Percentiles rank a stretch among this genome's conserved stretches.
These are phyloP conservation scores for Kwoniella sp. DNA, from an alignment of 768 basidiomycete species.

Conservation along the genomic window DNA sequence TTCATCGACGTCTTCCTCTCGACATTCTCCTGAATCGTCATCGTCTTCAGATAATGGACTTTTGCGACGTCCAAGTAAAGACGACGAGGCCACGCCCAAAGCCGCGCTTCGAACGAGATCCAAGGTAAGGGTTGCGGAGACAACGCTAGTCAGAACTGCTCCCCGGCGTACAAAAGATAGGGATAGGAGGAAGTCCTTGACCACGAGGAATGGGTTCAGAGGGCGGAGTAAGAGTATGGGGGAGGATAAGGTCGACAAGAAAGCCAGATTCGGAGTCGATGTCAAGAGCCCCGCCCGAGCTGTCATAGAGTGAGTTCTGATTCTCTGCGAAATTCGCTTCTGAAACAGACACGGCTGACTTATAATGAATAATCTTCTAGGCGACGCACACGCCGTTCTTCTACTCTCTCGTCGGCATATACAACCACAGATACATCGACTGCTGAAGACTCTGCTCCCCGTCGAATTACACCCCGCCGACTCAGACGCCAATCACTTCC, in stretches of 20 bases:
- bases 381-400: slow-evolving; percentile 29
- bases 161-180: slow-evolving; percentile 20
- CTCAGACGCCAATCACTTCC: slow-evolving; percentile 18
- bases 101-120: slow-evolving; percentile 31
- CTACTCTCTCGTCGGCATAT: slow-evolving; percentile 41
- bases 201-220: slow-evolving; percentile 7
- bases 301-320: slow-evolving; percentile 24
- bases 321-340: not conserved
- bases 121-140: slow-evolving; percentile 21
- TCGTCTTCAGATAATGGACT: slow-evolving; percentile 12
- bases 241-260: slow-evolving; percentile 29
- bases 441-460: slow-evolving; percentile 15
- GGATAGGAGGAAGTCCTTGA: slow-evolving; percentile 1
- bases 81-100: slow-evolving; percentile 36
- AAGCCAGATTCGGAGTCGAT: slow-evolving; percentile 45
- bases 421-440: slow-evolving; percentile 44
- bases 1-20: slow-evolving; percentile 19
- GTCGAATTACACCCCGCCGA: slow-evolving; percentile 30
- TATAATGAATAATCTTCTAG: no score
- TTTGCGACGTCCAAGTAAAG: slow-evolving; percentile 9
- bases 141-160: slow-evolving; percentile 16
- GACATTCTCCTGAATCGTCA: slow-evolving; percentile 25
- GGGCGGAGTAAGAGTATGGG: slow-evolving; percentile 27
- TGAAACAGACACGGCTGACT: not conserved
- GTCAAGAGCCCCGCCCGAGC: slow-evolving; percentile 45